Conservation (phyloP, 1,139 yeast species). For the Fermentozyma sake region DNA sequence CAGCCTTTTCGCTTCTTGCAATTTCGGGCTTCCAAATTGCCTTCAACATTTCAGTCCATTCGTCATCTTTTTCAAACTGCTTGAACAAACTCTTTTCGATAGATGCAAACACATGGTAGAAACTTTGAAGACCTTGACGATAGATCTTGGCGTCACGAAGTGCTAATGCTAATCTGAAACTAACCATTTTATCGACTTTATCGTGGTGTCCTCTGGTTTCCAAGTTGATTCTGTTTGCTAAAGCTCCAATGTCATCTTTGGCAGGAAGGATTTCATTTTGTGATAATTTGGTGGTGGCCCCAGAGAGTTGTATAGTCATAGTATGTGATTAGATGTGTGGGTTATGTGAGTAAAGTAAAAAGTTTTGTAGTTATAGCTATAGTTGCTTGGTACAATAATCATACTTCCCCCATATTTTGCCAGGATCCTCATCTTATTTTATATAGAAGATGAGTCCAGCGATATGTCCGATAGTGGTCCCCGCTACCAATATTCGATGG, state of each 20-base stretch:
- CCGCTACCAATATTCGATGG: too few relatives aligned
- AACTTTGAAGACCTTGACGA: constrained; percentile 77
- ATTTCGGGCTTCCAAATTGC: constrained; percentile 71
- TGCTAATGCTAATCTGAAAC: constrained; percentile 70
- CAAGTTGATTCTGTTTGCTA: constrained; percentile 72
- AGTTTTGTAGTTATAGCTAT: too few relatives aligned
- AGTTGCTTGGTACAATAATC: not conserved
- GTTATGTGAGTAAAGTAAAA: too few relatives aligned
- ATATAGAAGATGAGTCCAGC: constrained; percentile 2
- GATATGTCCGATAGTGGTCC: constrained; percentile 6
- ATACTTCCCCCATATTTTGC: constrained; percentile 2
- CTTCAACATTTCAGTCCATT: constrained; percentile 40
- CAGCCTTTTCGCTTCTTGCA: constrained; percentile 55
- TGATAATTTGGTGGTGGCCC: constrained; percentile 37
- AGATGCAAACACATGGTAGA: constrained; percentile 69
- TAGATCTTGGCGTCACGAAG: constrained; percentile 69
- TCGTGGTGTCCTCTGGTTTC: constrained; percentile 66
- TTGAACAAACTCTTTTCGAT: constrained; percentile 55
- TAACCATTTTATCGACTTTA: constrained; percentile 64
- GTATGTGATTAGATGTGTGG: too few relatives aligned
- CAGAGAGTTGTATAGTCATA: too few relatives aligned
- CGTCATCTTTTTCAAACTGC: constrained; percentile 41
- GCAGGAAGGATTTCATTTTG: constrained; percentile 64
- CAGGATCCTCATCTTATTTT: not conserved
- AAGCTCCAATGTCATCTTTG: constrained; percentile 72